A percentile compares a stretch with the other conserved stretches of the same genome.
Conservation (phyloP, 169 alveolate species). For the Sarcocystis neurona region DNA sequence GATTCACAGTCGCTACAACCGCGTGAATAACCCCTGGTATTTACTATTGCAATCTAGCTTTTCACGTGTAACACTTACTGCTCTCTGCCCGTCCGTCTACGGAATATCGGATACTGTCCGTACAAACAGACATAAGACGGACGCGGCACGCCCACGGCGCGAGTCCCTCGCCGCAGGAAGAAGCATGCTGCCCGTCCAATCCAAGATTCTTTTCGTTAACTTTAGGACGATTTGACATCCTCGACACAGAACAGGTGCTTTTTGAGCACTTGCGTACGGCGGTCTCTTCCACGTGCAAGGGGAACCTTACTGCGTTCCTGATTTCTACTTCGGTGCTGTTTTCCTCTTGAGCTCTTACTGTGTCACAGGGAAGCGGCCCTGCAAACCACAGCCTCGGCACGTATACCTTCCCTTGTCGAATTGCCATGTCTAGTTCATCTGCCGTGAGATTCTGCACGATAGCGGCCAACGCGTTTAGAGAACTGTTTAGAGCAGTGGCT, state of each 20-base stretch:
- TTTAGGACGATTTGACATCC: too few species aligned
- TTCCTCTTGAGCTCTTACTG: background rate
- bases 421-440: background rate
- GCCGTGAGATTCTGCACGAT: background rate
- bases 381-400: background rate
- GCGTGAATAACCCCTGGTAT: too few species aligned
- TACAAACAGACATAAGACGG: background rate
- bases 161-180: background rate
- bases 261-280: too few species aligned
- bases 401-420: background rate
- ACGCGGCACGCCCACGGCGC: constrained; percentile 10
- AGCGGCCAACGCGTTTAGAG: background rate
- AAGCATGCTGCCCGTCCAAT: background rate
- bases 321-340: background rate
- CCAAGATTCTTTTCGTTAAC: background rate
- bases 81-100: background rate
- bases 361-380: background rate
- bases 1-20: too few species aligned
- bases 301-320: too few species aligned
- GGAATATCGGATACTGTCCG: too few species aligned
- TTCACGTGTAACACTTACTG: too few species aligned
- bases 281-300: too few species aligned
- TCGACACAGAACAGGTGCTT: too few species aligned
- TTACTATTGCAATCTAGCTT: too few species aligned
- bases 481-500: background rate